phyloP scores from a whole-genome alignment of 345 rosid genomes.

The Microcos paniculata region DNA sequence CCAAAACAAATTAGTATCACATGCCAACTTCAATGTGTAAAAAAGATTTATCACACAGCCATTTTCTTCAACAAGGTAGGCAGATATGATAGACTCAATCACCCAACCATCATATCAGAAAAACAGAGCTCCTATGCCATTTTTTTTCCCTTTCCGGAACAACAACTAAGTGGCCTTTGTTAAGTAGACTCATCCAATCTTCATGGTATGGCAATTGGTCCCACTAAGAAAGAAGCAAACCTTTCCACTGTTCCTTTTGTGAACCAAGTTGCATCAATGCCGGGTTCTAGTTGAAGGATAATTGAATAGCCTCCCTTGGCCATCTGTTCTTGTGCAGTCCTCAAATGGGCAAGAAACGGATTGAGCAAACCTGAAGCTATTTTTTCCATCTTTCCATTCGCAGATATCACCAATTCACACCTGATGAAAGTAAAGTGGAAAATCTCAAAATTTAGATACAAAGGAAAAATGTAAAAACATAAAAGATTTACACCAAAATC shows the following conservation, averaged over 20 bases:
- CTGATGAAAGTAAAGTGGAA: constrained; percentile 32
- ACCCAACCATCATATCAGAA: neutral
- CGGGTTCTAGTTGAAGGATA: constrained; percentile 63
- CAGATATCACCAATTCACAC: constrained; percentile 85
- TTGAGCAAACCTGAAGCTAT: constrained; percentile 84
- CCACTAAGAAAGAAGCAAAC: constrained; percentile 29
- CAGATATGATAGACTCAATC: neutral
- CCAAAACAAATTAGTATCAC: constrained; percentile 17
- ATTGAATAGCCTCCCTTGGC: constrained; percentile 92
- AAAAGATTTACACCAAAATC: neutral
- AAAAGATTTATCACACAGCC: neutral
- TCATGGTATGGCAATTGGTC: neutral
- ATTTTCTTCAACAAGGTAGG: neutral
- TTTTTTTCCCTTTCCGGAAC: neutral
- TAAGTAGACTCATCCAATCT: neutral
- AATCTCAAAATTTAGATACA: neutral
- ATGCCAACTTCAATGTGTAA: constrained; percentile 1
- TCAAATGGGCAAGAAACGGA: constrained; percentile 90
- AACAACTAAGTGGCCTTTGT: neutral
- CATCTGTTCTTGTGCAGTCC: constrained; percentile 77
- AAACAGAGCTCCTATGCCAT: neutral
- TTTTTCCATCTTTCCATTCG: constrained; percentile 79
- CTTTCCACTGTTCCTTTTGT: constrained; percentile 81
- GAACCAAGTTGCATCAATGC: constrained; percentile 69
- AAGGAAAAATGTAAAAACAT: neutral